A percentile compares a stretch with the other conserved stretches of the same genome.
phyloP scores from a whole-genome alignment of 1,284 basidiomycete species.

The Ceratobasidium sp. region DNA sequence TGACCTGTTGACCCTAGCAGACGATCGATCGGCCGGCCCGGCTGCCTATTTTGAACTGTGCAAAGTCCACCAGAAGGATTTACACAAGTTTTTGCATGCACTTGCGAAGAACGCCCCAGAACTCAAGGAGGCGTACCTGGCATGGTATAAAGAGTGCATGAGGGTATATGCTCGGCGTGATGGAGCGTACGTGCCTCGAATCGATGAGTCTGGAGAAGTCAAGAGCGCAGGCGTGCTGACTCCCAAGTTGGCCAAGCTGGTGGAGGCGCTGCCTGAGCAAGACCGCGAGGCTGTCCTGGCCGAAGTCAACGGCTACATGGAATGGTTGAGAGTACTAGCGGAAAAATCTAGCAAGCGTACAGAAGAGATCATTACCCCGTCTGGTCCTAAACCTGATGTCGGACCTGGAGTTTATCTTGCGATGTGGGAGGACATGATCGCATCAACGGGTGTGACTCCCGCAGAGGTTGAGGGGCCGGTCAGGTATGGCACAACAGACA shows the following conservation, averaged over 20 bases:
- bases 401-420: slow-evolving; percentile 23
- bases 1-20: slow-evolving; percentile 5
- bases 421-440: slow-evolving; percentile 34
- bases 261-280: background rate
- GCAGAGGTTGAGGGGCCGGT: slow-evolving; percentile 28
- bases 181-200: slow-evolving; percentile 2
- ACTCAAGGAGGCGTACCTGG: slow-evolving; percentile 23
- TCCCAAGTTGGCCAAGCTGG: slow-evolving; percentile 12
- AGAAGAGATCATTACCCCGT: background rate
- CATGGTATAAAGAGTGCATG: slow-evolving; percentile 33
- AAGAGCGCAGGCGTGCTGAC: slow-evolving; percentile 30
- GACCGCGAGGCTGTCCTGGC: slow-evolving; percentile 10
- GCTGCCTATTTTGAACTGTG: slow-evolving; percentile 13
- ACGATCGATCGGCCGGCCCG: slow-evolving; percentile 16
- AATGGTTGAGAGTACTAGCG: slow-evolving; percentile 1
- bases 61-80: slow-evolving; percentile 21
- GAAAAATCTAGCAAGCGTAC: slow-evolving; percentile 26
- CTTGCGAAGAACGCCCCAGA: slow-evolving; percentile 16
- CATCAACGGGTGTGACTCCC: slow-evolving; percentile 28
- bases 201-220: slow-evolving; percentile 4
- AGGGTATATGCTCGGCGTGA: slow-evolving; percentile 11
- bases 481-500: slow-evolving; percentile 25
- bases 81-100: slow-evolving; percentile 33
- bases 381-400: background rate
- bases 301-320: slow-evolving; percentile 13